phyloP scores from a whole-genome alignment of 495 filamentous ascomycete genomes.

The Daldinia childiae region DNA sequence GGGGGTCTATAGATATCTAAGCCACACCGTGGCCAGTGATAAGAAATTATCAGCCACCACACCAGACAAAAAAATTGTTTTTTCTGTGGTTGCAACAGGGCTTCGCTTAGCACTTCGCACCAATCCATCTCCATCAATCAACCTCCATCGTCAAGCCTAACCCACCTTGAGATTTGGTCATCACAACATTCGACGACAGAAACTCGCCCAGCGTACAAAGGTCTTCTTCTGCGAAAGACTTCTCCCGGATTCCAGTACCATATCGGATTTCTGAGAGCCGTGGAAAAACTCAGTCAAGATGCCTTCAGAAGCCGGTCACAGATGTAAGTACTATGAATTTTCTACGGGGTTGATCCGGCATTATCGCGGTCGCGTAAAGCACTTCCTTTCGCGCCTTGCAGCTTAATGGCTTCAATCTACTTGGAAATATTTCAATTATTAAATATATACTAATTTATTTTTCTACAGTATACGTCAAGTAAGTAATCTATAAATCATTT shows the following conservation, averaged over 20 bases:
- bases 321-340: constrained; percentile 66
- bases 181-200: constrained; percentile 48
- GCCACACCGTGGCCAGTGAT: constrained; percentile 21
- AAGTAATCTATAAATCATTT: constrained; percentile 60
- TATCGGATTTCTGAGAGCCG: constrained; percentile 48
- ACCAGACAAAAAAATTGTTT: constrained; percentile 44
- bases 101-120: constrained; percentile 47
- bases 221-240: constrained; percentile 40
- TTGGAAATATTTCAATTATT: constrained; percentile 6
- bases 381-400: constrained; percentile 12
- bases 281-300: constrained; percentile 67
- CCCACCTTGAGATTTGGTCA: constrained; percentile 46
- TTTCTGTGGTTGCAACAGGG: constrained; percentile 45
- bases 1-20: not conserved
- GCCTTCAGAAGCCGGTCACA: constrained; percentile 84
- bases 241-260: constrained; percentile 37
- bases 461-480: constrained; percentile 89
- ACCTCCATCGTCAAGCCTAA: constrained; percentile 42
- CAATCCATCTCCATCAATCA: constrained; percentile 42
- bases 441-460: constrained; percentile 46
- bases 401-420: constrained; percentile 8
- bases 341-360: not conserved
- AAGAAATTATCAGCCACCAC: constrained; percentile 32
- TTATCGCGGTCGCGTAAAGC: constrained; percentile 27
- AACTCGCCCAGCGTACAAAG: constrained; percentile 47